Evolutionary conservation across 352 stramenopile genomes (phyloP), one percentile per base, ranked within the genome.

Genomic region (Plasmopara halstedii): DNA sequence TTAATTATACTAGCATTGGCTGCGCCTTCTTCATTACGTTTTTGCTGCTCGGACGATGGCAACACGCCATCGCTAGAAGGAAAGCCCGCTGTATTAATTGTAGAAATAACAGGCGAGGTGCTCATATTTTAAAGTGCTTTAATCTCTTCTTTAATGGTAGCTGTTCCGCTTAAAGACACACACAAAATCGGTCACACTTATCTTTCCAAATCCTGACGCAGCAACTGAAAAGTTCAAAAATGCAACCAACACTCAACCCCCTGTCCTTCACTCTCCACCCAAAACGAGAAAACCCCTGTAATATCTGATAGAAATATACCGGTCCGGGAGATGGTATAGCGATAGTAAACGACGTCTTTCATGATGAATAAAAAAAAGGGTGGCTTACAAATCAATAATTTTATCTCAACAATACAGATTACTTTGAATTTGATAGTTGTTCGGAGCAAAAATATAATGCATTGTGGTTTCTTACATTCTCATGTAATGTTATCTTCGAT

Each of bases 1-100:
- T 31, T 29, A 42, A 69, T 49, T 20, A 27, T 34, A 46, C 56
- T 52, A n/a, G 29, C 23, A 27, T 13, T 20, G 10, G 52, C 48
- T n/a, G 61, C 31, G 37, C 9, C 42, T 17, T 55, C 47, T 20
- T 81, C 70, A 20, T 55, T 67, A 13, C 73, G 46, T 26, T 72
- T 75, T 67, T 84, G 72, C 14, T 70, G 71, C 58, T 86, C 84
- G 53, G 55, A 62, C 2, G 67, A 42, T 40, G 63, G 64, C 39
- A 75, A 25, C 9, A 6, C 15, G 25, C 17, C 48, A 6, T 52
- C 39, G 18, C 18, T 46, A 19, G 21, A 1, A 2, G 18, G 14
- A 10, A 29, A 37, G 8, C 35, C 19, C 8, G 39, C 13, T 3
- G 50, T 7, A 3, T 10, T 21, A n/a, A 41, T 27, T 19, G 26